Evolutionary conservation across 1,284 basidiomycete genomes (phyloP), one percentile per base, ranked within the genome.

Genomic region (Ceratobasidium papillatum): DNA sequence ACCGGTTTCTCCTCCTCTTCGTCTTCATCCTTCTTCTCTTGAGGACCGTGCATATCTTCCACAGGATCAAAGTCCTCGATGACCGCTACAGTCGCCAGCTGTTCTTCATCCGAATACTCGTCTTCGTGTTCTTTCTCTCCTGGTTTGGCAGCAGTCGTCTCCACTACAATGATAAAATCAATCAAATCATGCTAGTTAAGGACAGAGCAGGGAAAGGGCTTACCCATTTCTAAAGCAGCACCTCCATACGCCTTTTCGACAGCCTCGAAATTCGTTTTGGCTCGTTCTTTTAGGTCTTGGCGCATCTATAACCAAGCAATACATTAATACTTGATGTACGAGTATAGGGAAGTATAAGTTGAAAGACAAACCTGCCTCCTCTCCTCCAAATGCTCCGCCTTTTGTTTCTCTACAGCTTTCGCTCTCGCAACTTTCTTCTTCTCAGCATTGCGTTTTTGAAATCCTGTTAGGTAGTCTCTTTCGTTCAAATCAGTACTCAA

Each of bases 391-490:
- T 88, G 85, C 75, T 90, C 87, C 79, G 87, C 85, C 80, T 91
- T 92, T 79, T 92, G 90, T 76, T 88, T 84, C 77, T 91, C 87
- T 74, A 85, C 80, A 36, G 91, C 91, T 80, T 87, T 91, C 78
- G 88, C 86, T 78, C 87, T 89, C 38, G 90, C 89, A 41, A 86
- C 88, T 78, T 94, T 90, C 79, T 89, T 87, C 81, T 91, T 92
- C 77, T 87, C 87, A 64, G 93, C 80, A 80, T 95, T 95, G 77
- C 94, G 89, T 82, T 94, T 95, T 81, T 91, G 91, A 81, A 95
- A 95, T 19, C 94, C 94, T 11, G 93, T 95, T 80, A 95, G 81
- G 82, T 90, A 95, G 66, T 94, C 90, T 79, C 93, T 95, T 66
- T 75, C 76, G 74, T 59, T 59, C 19, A 34, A 51, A 41, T 56